Evolutionary conservation across 371 early-diverging fungal genomes (phyloP), one percentile per base, ranked within the genome.

Genomic region (Mortierella sp.): DNA sequence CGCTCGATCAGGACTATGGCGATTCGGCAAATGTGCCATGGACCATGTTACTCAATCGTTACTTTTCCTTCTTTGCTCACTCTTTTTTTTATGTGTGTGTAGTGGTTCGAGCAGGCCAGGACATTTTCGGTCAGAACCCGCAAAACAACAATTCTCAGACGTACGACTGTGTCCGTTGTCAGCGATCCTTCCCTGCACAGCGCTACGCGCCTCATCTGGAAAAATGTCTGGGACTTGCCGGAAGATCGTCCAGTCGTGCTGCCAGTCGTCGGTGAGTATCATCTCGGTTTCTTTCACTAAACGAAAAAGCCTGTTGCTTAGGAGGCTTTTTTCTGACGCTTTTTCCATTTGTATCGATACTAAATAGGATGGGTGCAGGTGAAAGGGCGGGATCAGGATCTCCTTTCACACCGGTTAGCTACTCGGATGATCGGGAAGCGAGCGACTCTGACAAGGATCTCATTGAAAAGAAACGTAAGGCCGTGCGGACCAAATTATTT

Each of bases 191-290:
- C 83, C 94, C 96, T n/a, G 91, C 95, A 19, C 89, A 91, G 41
- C 88, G 96, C 73, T 97, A 94, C 79, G 96, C 96, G 1, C 91
- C 95, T 29, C 96, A 96, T 85, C 85, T 97, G 67, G 96, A 96
- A 85, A 96, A 96, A 74, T 97, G 97, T 85, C 87, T 97, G 66
- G 96, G 96, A 4, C 79, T 97, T 43, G 90, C 94, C 31, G 93
- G 96, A 64, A 85, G 96, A 78, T 85, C 88, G 26, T 90, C 92
- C 4, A 90, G 92, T 68, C 82, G 94, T 45, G 91, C 90, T 14
- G 92, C 91, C 8, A 91, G 88, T 74, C 77, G 92, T 85, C 85
- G 92, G 90, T 90, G 76, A 77, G 50, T 4, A 8, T 53, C 29
- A 50, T 45, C 19, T 61, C 14, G 34, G 13, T 29, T 6, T 77